Percentiles rank a stretch among this genome's conserved stretches.
phyloP scores from a whole-genome alignment of 306 rosid species.

The Senna tora region DNA sequence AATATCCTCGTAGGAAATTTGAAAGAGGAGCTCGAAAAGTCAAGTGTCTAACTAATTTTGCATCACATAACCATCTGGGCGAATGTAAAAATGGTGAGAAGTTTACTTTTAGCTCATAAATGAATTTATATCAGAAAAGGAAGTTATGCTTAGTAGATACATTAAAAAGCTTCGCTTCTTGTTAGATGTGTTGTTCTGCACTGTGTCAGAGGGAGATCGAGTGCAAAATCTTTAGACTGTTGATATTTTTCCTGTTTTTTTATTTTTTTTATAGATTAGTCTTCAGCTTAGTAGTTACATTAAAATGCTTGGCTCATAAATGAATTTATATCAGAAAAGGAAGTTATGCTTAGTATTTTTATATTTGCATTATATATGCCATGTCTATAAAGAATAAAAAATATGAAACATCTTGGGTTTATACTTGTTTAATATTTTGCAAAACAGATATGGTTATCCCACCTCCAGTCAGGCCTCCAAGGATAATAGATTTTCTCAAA shows the following conservation, averaged over 20 bases:
- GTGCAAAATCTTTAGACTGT: background rate
- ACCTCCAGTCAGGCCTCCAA: conserved; percentile 69
- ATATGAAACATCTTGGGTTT: background rate
- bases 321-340: background rate
- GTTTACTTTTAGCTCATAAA: no score
- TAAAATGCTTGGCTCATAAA: no score
- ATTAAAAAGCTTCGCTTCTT: conserved; percentile 1
- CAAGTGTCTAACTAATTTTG: no score
- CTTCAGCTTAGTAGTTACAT: no score
- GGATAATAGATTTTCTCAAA: conserved; percentile 67
- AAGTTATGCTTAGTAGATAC: background rate
- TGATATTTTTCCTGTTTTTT: background rate
- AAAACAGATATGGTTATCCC: conserved; percentile 74
- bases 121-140: background rate
- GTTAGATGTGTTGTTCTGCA: background rate
- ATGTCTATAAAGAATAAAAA: background rate
- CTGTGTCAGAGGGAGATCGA: background rate
- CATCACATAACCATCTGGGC: background rate
- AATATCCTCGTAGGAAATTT: no score
- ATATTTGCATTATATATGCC: background rate
- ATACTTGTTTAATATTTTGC: conserved; percentile 19
- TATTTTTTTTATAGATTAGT: no score
- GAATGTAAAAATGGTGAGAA: no score
- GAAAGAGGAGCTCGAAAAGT: background rate
- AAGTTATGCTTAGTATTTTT: background rate